Percentiles rank a stretch among this genome's conserved stretches.
Conservation (phyloP, 2,329 filamentous ascomycete species). For the Aphanocladium album region DNA sequence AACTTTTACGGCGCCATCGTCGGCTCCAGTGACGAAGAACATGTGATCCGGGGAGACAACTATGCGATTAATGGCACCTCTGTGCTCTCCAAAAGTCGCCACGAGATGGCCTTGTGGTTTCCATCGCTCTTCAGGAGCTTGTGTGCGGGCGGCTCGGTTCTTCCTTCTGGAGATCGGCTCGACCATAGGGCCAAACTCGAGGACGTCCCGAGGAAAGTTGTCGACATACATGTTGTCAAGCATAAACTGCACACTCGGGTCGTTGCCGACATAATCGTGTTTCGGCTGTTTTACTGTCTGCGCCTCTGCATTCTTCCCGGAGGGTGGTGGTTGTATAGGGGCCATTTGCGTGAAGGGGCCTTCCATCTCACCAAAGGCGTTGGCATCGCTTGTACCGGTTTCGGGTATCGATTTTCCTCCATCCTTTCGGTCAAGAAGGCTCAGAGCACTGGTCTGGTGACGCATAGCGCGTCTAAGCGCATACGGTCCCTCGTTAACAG, state of each 20-base stretch:
- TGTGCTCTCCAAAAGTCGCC: slow-evolving; percentile 85
- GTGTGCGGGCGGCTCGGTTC: slow-evolving; percentile 45
- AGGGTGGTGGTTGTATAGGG: slow-evolving; percentile 19
- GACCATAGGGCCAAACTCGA: slow-evolving; percentile 75
- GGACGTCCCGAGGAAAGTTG: slow-evolving; percentile 60
- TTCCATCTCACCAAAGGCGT: slow-evolving; percentile 56
- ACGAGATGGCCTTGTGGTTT: slow-evolving; percentile 78
- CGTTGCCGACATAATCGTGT: slow-evolving; percentile 82
- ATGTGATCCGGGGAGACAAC: slow-evolving; percentile 81
- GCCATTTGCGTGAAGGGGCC: slow-evolving; percentile 44
- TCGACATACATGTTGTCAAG: slow-evolving; percentile 80
- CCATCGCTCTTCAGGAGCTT: slow-evolving; percentile 55
- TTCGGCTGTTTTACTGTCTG: slow-evolving; percentile 45
- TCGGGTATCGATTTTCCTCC: slow-evolving; percentile 54
- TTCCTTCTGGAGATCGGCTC: slow-evolving; percentile 59
- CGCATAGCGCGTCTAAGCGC: slow-evolving; percentile 43
- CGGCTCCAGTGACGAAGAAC: slow-evolving; percentile 91
- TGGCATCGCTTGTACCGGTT: slow-evolving; percentile 54
- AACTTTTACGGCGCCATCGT: slow-evolving; percentile 84
- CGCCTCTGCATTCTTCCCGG: slow-evolving; percentile 23
- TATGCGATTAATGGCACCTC: slow-evolving; percentile 74
- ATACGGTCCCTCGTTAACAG: slow-evolving; percentile 37
- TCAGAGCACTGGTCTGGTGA: slow-evolving; percentile 55
- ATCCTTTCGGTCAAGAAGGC: slow-evolving; percentile 54
- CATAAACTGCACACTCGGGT: slow-evolving; percentile 63